These are phyloP conservation scores for Penstemon newberryi DNA, from an alignment of 257 asterid genomes.

Conservation along the genomic window DNA sequence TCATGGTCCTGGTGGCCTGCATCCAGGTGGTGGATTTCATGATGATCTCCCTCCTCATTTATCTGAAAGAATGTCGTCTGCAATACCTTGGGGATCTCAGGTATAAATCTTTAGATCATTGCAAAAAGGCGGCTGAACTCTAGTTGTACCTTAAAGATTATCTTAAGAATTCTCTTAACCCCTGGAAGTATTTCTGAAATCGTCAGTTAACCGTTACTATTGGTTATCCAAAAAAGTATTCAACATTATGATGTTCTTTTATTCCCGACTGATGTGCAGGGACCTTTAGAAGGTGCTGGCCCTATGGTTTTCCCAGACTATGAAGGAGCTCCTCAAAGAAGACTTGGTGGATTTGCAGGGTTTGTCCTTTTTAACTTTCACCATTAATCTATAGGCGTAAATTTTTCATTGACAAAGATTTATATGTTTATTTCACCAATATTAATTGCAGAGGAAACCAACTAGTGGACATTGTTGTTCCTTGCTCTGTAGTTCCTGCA, in stretches of 20 bases:
- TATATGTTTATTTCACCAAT: slow-evolving; percentile 25
- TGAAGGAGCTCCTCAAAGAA: slow-evolving; percentile 71
- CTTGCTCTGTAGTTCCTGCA: slow-evolving; percentile 84
- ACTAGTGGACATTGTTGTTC: slow-evolving; percentile 90
- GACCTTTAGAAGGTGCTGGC: slow-evolving; percentile 62
- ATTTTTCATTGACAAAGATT: neutral
- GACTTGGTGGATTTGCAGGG: slow-evolving; percentile 81
- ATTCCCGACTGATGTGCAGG: slow-evolving; percentile 50
- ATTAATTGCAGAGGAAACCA: slow-evolving; percentile 57
- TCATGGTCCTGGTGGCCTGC: slow-evolving; percentile 64
- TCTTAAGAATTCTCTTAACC: neutral
- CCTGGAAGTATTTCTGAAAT: slow-evolving; percentile 15
- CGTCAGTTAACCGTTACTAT: neutral
- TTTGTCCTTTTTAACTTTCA: slow-evolving; percentile 42
- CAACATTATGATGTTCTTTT: neutral
- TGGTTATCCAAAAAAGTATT: neutral
- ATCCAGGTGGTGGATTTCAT: slow-evolving; percentile 63
- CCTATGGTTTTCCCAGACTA: slow-evolving; percentile 75
- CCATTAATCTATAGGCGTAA: slow-evolving; percentile 12
- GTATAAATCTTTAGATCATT: slow-evolving; percentile 36
- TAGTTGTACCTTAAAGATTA: neutral
- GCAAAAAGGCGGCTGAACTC: neutral
- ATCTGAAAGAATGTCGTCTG: slow-evolving; percentile 55
- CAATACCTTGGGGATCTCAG: slow-evolving; percentile 83
- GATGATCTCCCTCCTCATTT: slow-evolving; percentile 67